A percentile compares a stretch with the other conserved stretches of the same genome.
These are phyloP conservation scores for Silene vulgaris DNA, from an alignment of 179 eudicot genomes.

Conservation along the genomic window DNA sequence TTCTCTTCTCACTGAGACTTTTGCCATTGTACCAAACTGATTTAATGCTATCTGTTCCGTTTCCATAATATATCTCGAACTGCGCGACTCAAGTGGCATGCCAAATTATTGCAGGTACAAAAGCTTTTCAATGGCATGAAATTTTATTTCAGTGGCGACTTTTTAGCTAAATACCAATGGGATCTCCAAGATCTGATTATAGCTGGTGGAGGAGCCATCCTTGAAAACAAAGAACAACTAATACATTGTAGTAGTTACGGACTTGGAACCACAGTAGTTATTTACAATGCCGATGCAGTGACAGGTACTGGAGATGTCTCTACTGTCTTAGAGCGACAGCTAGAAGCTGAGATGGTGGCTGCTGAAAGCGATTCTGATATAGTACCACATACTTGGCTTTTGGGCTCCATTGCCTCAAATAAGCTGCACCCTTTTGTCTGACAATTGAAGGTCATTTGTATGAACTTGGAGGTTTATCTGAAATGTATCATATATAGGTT, in stretches of 20 bases:
- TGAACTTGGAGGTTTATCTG: neutral
- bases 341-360: slow-evolving; percentile 46
- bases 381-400: slow-evolving; percentile 70
- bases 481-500: neutral
- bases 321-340: slow-evolving; percentile 25
- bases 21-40: neutral
- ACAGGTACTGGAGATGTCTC: slow-evolving; percentile 25
- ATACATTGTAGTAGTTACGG: slow-evolving; percentile 15
- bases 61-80: neutral
- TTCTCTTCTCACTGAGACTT: neutral
- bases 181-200: slow-evolving; percentile 55
- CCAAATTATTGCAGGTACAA: slow-evolving; percentile 46
- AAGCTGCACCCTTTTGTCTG: slow-evolving; percentile 36
- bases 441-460: neutral
- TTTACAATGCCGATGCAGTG: slow-evolving; percentile 48
- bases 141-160: slow-evolving; percentile 61
- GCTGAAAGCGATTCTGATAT: slow-evolving; percentile 35
- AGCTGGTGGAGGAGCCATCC: slow-evolving; percentile 60
- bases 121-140: slow-evolving; percentile 62
- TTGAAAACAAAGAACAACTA: slow-evolving; percentile 41
- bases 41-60: neutral
- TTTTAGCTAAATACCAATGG: slow-evolving; percentile 42
- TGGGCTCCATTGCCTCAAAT: slow-evolving; percentile 81
- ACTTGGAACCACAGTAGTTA: slow-evolving; percentile 30
- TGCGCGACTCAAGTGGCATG: neutral